These are phyloP conservation scores for Colletotrichum phormii DNA, from an alignment of 2,329 filamentous ascomycete genomes.

Conservation along the genomic window DNA sequence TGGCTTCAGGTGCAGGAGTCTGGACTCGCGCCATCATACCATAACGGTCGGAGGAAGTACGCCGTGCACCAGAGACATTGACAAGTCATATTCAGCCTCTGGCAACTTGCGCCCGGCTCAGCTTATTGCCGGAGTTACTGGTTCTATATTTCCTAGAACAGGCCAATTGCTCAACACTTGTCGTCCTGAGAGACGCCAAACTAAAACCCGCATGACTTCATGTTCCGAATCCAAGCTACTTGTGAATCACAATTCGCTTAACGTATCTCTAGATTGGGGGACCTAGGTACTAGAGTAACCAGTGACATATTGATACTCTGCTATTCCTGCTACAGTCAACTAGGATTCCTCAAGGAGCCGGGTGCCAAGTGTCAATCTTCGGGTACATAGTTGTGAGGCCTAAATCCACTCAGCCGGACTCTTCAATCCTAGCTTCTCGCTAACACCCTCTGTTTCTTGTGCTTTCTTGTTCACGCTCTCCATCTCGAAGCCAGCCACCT, in stretches of 20 bases:
- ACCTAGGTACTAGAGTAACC: no score
- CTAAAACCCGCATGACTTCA: no score
- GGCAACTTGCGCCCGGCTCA: no score
- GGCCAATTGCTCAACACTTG: no score
- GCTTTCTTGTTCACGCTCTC: conserved; percentile 18
- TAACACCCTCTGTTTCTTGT: background rate
- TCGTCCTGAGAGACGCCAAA: no score
- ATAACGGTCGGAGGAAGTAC: background rate
- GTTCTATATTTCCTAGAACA: no score
- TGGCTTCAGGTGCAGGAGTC: no score
- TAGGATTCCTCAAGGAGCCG: background rate
- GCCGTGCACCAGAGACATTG: background rate
- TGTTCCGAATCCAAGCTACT: no score
- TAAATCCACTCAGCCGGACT: conserved; percentile 13
- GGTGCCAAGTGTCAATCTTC: background rate
- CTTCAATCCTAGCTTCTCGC: conserved; percentile 1
- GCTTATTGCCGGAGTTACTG: no score
- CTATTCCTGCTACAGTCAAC: background rate
- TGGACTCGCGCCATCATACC: background rate
- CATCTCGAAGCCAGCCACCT: conserved; percentile 28
- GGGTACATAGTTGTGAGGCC: background rate
- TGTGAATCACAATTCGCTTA: no score
- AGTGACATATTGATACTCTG: no score
- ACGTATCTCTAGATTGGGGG: no score
- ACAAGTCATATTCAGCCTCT: background rate